phyloP scores from a whole-genome alignment of 2,329 filamentous ascomycete genomes.

The Pleomassaria siparia region DNA sequence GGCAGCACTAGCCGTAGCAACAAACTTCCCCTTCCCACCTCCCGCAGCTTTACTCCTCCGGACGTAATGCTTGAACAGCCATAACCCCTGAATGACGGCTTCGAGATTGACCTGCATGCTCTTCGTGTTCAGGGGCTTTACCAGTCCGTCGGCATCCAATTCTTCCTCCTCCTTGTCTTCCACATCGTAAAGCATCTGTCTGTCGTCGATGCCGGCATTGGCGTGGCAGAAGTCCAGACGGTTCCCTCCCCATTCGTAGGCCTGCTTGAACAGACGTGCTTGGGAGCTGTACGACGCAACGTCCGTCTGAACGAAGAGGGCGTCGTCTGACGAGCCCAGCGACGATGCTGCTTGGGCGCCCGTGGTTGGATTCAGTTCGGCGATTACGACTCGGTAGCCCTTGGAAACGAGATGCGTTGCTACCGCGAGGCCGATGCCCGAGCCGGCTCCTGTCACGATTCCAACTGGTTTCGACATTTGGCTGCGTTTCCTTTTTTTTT shows the following conservation, averaged over 20 bases:
- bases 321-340: conserved; percentile 38
- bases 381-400: conserved; percentile 47
- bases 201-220: conserved; percentile 48
- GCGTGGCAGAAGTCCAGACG: conserved; percentile 47
- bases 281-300: conserved; percentile 45
- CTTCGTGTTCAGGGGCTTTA: conserved; percentile 42
- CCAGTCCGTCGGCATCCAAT: conserved; percentile 38
- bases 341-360: conserved; percentile 26
- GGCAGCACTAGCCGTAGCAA: conserved; percentile 43
- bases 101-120: conserved; percentile 46
- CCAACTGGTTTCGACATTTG: conserved; percentile 44
- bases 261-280: conserved; percentile 42
- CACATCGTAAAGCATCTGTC: conserved; percentile 40
- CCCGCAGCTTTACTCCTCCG: conserved; percentile 38
- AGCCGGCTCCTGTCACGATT: conserved; percentile 49
- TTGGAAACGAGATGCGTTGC: conserved; percentile 45
- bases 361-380: conserved; percentile 44
- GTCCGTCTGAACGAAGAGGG: conserved; percentile 43
- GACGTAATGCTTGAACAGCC: conserved; percentile 48
- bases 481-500: not conserved
- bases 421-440: conserved; percentile 49
- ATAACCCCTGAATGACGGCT: conserved; percentile 46
- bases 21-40: conserved; percentile 41
- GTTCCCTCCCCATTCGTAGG: conserved; percentile 47
- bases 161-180: conserved; percentile 31